Evolutionary conservation across 2,329 filamentous ascomycete genomes (phyloP), one percentile per base, ranked within the genome.

Genomic region (Alternaria brassicae): DNA sequence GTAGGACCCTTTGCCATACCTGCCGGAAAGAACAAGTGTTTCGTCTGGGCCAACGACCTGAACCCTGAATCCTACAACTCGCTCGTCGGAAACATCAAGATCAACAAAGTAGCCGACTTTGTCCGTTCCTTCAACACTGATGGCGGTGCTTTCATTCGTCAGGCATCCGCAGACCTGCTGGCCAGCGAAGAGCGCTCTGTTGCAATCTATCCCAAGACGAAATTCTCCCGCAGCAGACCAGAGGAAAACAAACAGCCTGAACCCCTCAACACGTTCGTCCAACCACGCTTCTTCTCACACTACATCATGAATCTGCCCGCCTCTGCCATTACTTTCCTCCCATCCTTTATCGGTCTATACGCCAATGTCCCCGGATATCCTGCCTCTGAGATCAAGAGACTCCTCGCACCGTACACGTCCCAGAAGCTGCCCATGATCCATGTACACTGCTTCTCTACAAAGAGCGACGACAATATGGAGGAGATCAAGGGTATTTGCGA

Each of bases 241-340:
- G 60, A 68, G 1, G 54, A 60, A 6, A 54, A 57, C n/a, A 40
- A 58, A 27, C 61, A 68, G 4, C 74, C 75, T 12, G 61, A 69
- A 25, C 71, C 79, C 44, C 53, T 80, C 32, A 76, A 78, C 58
- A 79, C 72, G 0, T 58, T 83, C 17, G 54, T 68, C 10, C 83
- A 93, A 44, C 94, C 94, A 2, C 84, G 84, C 2, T 89, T 89
- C 36, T 91, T 98, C 75, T 85, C 88, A n/a, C 95, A 98, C 81
- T 99, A 93, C 77, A 91, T 98, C 66, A 97, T 99, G 92, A 99
- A 99, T 79, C 89, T 99, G 15, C 95, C 95, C 0, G 95, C 93
- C 1, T 91, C 88, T 1, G 94, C 95, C 1, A 89, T 95, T 60
- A 89, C 91, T 58, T 99, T 99, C 75, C 84, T 97, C 71, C 82